Evolutionary conservation across 2,329 filamentous ascomycete species (phyloP), one percentile per base, ranked within the genome.

Genomic region (Microdochium bolleyi): DNA sequence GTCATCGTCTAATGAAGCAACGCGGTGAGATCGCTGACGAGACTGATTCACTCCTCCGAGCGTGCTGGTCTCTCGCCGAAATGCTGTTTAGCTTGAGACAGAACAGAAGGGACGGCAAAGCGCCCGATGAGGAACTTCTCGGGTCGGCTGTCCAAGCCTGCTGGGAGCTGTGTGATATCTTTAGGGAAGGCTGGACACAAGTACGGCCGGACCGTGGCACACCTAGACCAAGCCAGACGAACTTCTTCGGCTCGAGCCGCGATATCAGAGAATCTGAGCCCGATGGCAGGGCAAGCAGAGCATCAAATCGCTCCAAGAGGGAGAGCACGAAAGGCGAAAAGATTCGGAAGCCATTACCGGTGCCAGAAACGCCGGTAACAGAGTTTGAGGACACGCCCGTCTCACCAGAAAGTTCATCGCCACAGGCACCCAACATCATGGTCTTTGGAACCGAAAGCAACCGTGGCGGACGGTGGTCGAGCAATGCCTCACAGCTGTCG

Each of bases 1-100:
- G 92, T 63, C 92, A 96, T 67, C 84, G 92, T 38, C 72, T 96
- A n/a, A 96, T 96, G 91, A 96, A 95, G 67, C 90, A 96, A 67
- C 82, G 89, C 53, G 87, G 82, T 51, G 86, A 89, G 25, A 69
- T 92, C 2, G 85, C 84, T 0, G 85, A 88, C 56, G 89, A 96
- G 62, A 92, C 89, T 0, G 91, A 96, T 66, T 85, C 88, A 7
- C 76, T 96, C 3, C 77, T 96, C 3, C 81, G 86, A 52, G 89
- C 91, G 22, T 96, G 92, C 64, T 96, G 92, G 92, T 82, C 85
- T 2, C 72, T 97, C 13, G 90, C 92, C 8, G 92, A 96, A 68
- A 95, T 95, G 84, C 80, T 97, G 0, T 96, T 96, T 69, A 95
- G 84, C 65, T 78, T 97, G 41, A 85, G 91, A 2, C 91, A 96